Percentiles rank a stretch among this genome's conserved stretches.
These are phyloP conservation scores for Yamagishiella unicocca DNA, from an alignment of 139 green algal genomes.

Conservation along the genomic window DNA sequence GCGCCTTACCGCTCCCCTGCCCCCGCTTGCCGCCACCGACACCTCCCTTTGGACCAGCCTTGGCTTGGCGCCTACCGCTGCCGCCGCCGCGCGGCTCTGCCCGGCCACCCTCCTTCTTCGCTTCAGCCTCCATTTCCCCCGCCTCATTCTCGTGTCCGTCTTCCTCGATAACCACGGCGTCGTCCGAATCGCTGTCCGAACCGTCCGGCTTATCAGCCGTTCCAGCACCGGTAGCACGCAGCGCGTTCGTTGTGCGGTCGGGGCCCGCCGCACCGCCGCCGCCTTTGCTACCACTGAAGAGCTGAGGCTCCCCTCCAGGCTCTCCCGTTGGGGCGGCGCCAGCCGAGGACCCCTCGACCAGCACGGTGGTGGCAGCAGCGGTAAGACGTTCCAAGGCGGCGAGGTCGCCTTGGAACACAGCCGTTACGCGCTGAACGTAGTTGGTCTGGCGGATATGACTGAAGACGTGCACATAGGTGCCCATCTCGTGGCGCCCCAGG, in stretches of 20 bases:
- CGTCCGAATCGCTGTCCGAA: neutral
- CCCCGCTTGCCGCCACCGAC: neutral
- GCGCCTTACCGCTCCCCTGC: neutral
- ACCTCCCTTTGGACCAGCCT: too few species aligned
- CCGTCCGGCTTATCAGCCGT: neutral
- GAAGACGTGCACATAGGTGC: slow-evolving; percentile 52
- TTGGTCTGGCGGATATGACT: slow-evolving; percentile 55
- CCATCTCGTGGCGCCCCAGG: slow-evolving; percentile 39
- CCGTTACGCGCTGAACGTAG: slow-evolving; percentile 31
- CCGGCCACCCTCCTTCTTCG: neutral
- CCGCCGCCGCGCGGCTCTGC: too few species aligned
- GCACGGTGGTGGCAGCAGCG: neutral
- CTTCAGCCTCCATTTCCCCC: neutral
- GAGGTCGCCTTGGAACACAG: neutral
- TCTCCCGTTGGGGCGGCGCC: too few species aligned
- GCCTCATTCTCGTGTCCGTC: neutral
- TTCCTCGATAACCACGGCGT: neutral
- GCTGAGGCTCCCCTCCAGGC: too few species aligned
- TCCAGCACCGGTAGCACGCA: neutral
- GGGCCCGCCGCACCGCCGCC: too few species aligned
- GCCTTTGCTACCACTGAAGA: neutral
- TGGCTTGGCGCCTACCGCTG: neutral
- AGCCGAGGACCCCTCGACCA: too few species aligned
- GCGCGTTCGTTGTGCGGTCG: too few species aligned
- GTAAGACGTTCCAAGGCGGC: neutral